A percentile compares a stretch with the other conserved stretches of the same genome.
phyloP scores from a whole-genome alignment of 768 basidiomycete species.

The Agaricus sinodeliciosus region DNA sequence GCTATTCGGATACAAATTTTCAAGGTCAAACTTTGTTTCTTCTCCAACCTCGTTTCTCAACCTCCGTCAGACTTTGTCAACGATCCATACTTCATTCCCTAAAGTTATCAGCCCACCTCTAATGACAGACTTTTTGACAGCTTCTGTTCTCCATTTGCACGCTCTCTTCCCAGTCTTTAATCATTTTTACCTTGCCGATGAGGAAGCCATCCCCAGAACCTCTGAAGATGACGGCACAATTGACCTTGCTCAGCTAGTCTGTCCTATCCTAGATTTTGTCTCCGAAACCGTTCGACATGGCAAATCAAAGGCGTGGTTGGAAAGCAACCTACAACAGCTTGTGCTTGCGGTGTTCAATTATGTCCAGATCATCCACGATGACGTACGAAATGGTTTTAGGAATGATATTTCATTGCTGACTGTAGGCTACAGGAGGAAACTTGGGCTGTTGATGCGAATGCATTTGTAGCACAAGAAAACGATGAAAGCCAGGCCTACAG shows the following conservation, averaged over 20 bases:
- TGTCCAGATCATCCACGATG: slow-evolving; percentile 84
- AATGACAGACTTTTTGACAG: slow-evolving; percentile 51
- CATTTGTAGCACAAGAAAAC: slow-evolving; percentile 92
- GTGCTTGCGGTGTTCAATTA: slow-evolving; percentile 57
- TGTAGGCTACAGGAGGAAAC: slow-evolving; percentile 63
- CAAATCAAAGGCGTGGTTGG: slow-evolving; percentile 60
- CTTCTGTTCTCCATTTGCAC: slow-evolving; percentile 54
- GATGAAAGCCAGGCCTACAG: slow-evolving; percentile 83
- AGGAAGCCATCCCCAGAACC: slow-evolving; percentile 50
- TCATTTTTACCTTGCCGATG: slow-evolving; percentile 52
- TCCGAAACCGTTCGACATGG: slow-evolving; percentile 59
- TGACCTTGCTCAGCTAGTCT: slow-evolving; percentile 71
- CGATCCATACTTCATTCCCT: slow-evolving; percentile 78
- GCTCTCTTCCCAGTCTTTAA: slow-evolving; percentile 53
- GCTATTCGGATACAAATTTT: slow-evolving; percentile 79
- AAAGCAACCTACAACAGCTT: slow-evolving; percentile 41
- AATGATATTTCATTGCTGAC: slow-evolving; percentile 1
- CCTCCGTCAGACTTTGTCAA: slow-evolving; percentile 61
- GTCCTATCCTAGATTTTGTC: slow-evolving; percentile 77
- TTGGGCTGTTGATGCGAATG: slow-evolving; percentile 86
- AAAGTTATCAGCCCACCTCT: slow-evolving; percentile 53
- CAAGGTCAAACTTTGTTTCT: slow-evolving; percentile 43
- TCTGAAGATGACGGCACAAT: slow-evolving; percentile 67
- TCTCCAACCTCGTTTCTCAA: background rate
- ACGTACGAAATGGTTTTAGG: slow-evolving; percentile 42